A percentile compares a stretch with the other conserved stretches of the same genome.
These are phyloP conservation scores for Ceratocystis diversiconidia DNA, from an alignment of 2,329 filamentous ascomycete genomes.

Conservation along the genomic window DNA sequence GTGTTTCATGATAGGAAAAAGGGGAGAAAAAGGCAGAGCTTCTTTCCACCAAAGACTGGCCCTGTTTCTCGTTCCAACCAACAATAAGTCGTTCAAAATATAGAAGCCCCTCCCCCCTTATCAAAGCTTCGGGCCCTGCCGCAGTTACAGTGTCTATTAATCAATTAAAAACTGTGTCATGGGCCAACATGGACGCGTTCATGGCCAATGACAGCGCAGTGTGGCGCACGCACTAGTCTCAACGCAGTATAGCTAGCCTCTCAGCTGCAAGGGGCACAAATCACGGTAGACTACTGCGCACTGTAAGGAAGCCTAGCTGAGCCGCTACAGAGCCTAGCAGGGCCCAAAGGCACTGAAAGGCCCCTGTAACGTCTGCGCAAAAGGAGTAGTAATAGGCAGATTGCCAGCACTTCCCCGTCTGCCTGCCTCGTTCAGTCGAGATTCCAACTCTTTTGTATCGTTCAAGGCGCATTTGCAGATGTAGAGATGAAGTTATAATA, in stretches of 20 bases:
- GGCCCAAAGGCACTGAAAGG: not conserved
- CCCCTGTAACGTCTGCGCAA: not conserved
- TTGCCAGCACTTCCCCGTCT: not conserved
- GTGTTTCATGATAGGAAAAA: not conserved
- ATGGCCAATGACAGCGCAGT: not conserved
- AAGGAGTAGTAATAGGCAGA: not conserved
- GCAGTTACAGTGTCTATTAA: not conserved
- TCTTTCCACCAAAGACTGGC: no score
- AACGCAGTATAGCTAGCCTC: not conserved
- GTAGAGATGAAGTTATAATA: not conserved
- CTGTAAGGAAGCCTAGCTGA: not conserved
- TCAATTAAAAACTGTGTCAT: not conserved
- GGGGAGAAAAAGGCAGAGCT: not conserved
- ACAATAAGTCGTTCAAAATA: not conserved
- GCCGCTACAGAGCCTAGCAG: not conserved
- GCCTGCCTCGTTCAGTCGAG: not conserved
- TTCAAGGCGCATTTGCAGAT: not conserved
- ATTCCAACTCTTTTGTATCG: not conserved
- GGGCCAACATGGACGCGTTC: not conserved
- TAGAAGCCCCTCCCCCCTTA: not conserved
- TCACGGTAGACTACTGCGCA: not conserved
- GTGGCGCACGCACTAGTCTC: not conserved
- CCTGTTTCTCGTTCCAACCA: no score
- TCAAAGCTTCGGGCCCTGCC: not conserved
- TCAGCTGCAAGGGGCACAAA: not conserved